Percentiles rank a stretch among this genome's conserved stretches.
Evolutionary conservation across 164 flowering plant genomes (phyloP).

Genomic region (Buxus sempervirens): DNA sequence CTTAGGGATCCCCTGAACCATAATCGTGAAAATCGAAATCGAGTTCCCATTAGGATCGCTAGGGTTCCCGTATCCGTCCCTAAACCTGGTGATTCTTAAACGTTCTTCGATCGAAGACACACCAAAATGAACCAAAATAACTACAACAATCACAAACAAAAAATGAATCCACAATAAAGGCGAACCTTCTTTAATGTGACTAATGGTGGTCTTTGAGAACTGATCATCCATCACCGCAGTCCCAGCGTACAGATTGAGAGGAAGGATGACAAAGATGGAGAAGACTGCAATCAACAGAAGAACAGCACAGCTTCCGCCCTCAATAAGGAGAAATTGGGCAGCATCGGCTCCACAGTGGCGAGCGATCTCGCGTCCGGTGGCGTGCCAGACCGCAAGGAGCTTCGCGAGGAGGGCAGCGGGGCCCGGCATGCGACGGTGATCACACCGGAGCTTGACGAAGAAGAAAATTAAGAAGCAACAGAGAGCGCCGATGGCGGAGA

Average conservation of each 20-base stretch:
- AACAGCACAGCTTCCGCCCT: slow-evolving; percentile 80
- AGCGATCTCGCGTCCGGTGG: slow-evolving; percentile 81
- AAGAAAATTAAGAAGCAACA: slow-evolving; percentile 75
- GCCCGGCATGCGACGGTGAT: slow-evolving; percentile 87
- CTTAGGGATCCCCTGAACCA: slow-evolving; percentile 89
- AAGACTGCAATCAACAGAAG: slow-evolving; percentile 48
- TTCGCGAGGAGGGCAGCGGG: slow-evolving; percentile 75
- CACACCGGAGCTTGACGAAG: slow-evolving; percentile 89
- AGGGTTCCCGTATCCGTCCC: slow-evolving; percentile 81
- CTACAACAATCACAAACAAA: slow-evolving; percentile 60
- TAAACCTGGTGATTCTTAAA: slow-evolving; percentile 72
- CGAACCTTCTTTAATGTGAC: slow-evolving; percentile 74
- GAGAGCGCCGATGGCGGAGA: slow-evolving; percentile 74
- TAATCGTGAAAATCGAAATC: slow-evolving; percentile 74
- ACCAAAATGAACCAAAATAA: slow-evolving; percentile 69
- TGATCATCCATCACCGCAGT: slow-evolving; percentile 56
- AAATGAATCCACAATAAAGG: slow-evolving; percentile 82
- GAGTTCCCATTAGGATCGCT: slow-evolving; percentile 57
- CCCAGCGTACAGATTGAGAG: slow-evolving; percentile 79
- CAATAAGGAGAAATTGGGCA: slow-evolving; percentile 83
- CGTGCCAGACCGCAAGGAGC: slow-evolving; percentile 99
- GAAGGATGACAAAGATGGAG: slow-evolving; percentile 52
- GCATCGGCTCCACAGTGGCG: slow-evolving; percentile 97
- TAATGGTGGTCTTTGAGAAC: slow-evolving; percentile 84
- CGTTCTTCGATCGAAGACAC: slow-evolving; percentile 55